A percentile compares a stretch with the other conserved stretches of the same genome.
phyloP scores from a whole-genome alignment of 2,329 filamentous ascomycete species.

The Sporothrix brasiliensis region DNA sequence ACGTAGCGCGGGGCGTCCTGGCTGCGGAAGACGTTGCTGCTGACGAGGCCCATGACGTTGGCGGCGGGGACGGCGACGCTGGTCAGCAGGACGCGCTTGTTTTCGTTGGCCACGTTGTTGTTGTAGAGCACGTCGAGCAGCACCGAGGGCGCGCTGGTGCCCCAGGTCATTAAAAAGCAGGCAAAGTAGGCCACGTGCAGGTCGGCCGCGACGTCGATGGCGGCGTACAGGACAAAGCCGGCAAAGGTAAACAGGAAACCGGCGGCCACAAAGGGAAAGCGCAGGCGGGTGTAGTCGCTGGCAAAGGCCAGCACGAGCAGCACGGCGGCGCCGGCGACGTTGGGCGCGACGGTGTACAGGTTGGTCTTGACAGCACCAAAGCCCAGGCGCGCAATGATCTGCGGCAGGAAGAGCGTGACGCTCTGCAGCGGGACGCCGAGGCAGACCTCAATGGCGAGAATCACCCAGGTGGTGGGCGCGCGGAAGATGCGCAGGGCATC shows the following conservation, averaged over 20 bases:
- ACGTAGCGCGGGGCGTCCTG: slow-evolving; percentile 68
- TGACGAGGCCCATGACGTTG: slow-evolving; percentile 74
- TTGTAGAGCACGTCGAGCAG: slow-evolving; percentile 69
- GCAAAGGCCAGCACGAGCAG: slow-evolving; percentile 71
- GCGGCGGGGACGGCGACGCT: slow-evolving; percentile 73
- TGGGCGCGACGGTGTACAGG: slow-evolving; percentile 79
- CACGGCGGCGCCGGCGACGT: slow-evolving; percentile 72
- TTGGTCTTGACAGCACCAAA: slow-evolving; percentile 63
- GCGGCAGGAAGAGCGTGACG: slow-evolving; percentile 43
- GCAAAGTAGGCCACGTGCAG: slow-evolving; percentile 73
- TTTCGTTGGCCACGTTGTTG: slow-evolving; percentile 80
- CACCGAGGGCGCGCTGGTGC: slow-evolving; percentile 73
- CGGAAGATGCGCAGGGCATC: slow-evolving; percentile 58
- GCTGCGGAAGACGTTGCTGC: slow-evolving; percentile 67
- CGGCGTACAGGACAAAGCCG: slow-evolving; percentile 73
- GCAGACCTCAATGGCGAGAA: slow-evolving; percentile 59
- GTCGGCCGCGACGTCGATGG: slow-evolving; percentile 64
- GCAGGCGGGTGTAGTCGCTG: slow-evolving; percentile 66
- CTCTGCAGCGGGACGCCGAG: slow-evolving; percentile 62
- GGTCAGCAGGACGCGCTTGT: slow-evolving; percentile 69
- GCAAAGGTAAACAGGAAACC: slow-evolving; percentile 74
- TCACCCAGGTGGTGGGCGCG: slow-evolving; percentile 53
- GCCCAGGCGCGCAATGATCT: slow-evolving; percentile 37
- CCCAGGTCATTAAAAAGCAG: slow-evolving; percentile 81
- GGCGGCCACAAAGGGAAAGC: slow-evolving; percentile 73